Evolutionary conservation across 495 filamentous ascomycete genomes (phyloP).

Genomic region (Neurospora africana): DNA sequence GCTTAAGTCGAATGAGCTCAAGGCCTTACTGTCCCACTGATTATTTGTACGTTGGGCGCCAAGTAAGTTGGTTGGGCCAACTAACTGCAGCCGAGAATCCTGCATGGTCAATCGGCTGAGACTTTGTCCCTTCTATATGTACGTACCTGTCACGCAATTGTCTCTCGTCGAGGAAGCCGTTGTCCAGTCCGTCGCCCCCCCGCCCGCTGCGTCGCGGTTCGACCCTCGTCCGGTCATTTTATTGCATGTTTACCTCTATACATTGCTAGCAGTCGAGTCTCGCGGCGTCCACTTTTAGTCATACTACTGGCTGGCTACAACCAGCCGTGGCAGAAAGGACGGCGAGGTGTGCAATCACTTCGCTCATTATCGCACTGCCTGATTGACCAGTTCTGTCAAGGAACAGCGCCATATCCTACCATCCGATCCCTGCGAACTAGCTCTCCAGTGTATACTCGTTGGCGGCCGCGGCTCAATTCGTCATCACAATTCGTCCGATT

Average conservation of each 20-base stretch:
- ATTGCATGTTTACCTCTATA: background rate
- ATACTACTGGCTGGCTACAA: background rate
- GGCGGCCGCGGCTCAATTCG: background rate
- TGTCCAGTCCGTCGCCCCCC: background rate
- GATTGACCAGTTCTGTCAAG: background rate
- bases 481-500: background rate
- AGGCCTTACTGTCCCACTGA: background rate
- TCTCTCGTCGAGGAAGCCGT: background rate
- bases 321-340: background rate
- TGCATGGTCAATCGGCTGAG: background rate
- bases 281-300: background rate
- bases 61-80: background rate
- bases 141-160: background rate
- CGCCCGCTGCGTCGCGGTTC: background rate
- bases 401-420: constrained; percentile 1
- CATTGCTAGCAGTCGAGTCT: background rate
- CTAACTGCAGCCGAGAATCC: background rate
- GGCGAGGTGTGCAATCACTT: background rate
- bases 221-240: background rate
- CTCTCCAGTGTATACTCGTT: background rate
- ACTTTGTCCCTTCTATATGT: background rate
- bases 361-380: background rate
- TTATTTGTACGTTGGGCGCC: background rate
- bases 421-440: background rate
- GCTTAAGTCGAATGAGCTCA: background rate